Base-by-base conservation (phyloP, 495 filamentous ascomycete genomes). In the Filosporella fistucella region DNA sequence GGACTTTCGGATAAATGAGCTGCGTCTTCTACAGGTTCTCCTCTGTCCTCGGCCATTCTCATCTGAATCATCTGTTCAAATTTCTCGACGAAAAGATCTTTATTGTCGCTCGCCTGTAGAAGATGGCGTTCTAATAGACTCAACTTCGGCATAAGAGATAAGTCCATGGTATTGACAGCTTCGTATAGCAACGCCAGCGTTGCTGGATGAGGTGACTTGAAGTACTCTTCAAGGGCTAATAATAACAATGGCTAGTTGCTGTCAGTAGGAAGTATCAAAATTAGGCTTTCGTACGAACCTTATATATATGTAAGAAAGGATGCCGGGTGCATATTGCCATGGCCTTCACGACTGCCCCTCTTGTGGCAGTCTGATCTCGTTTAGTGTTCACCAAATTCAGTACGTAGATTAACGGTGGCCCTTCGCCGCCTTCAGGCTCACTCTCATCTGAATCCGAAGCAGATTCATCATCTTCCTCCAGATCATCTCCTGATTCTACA, bases 251-350 rank as follows among this genome's bases (percentile, higher is more conserved):
- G 93, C 88, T 95, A 28, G 4, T n/a, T 17, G 10, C 44, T 4
- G 20, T 47, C 39, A 50, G 35, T 26, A 38, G 35, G 16, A 9
- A 5, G 18, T n/a, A 38, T 16, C 18, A 21, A 13, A 13, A 13
- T 38, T 16, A 20, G 6, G 23, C 9, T 21, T 38, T 13, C 8
- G 13, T 41, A 51, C 68, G 40, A 60, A 89, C 89, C 78, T 97
- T 98, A 67, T 97, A 98, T 47, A 98, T 97, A 65, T 98, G 91
- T 42, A 98, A 74, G 62, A 98, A 98, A n/a, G 93, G 90, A 70
- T 98, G 93, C 37, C 91, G 74, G 4, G 93, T 98, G 68, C 93
- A 98, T 54, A 98, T 96, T n/a, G 93, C 93, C 93, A 98, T 98
- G 2, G 93, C 90, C 67, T 96, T 98, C 23, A 96, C 91, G 23